A percentile compares a stretch with the other conserved stretches of the same genome.
Conservation (phyloP, 352 stramenopile genomes). For the Hyaloperonospora arabidopsidis region DNA sequence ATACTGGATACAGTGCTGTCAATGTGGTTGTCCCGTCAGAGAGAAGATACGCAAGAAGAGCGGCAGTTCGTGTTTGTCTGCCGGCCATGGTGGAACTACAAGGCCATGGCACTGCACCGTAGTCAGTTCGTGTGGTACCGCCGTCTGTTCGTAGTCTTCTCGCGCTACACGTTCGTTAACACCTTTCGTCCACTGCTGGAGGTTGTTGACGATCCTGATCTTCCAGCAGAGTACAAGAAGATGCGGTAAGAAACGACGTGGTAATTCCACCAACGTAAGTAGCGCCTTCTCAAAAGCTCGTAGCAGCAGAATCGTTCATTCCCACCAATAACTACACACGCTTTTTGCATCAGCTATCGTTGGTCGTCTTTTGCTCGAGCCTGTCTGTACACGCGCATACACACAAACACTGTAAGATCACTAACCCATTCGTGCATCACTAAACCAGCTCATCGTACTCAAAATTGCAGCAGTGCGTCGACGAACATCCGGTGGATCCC, state of each 20-base stretch:
- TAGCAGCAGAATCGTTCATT: no score
- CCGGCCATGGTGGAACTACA: slow-evolving; percentile 76
- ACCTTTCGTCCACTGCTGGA: slow-evolving; percentile 51
- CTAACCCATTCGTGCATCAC: no score
- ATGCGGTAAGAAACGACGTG: slow-evolving; percentile 17
- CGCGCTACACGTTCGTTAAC: slow-evolving; percentile 92
- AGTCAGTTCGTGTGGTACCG: slow-evolving; percentile 97
- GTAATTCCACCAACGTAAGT: not conserved
- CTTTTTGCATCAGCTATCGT: slow-evolving; percentile 32
- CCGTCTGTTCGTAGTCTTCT: slow-evolving; percentile 93
- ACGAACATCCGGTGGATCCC: slow-evolving; percentile 26
- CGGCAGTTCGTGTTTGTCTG: slow-evolving; percentile 54
- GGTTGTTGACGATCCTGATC: slow-evolving; percentile 24
- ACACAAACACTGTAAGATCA: slow-evolving; percentile 2
- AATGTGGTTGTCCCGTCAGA: slow-evolving; percentile 23
- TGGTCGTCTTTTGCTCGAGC: slow-evolving; percentile 35
- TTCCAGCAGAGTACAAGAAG: slow-evolving; percentile 26
- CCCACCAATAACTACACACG: no score
- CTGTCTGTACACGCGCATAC: slow-evolving; percentile 11
- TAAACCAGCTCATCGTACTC: slow-evolving; percentile 14
- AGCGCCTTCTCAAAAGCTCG: no score
- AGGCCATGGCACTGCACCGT: slow-evolving; percentile 86
- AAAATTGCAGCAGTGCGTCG: slow-evolving; percentile 21
- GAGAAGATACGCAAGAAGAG: slow-evolving; percentile 9
- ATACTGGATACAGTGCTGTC: slow-evolving; percentile 62